Percentiles rank a stretch among this genome's conserved stretches.
phyloP scores from a whole-genome alignment of 1,284 basidiomycete species.

The Tetrapyrgos nigripes region DNA sequence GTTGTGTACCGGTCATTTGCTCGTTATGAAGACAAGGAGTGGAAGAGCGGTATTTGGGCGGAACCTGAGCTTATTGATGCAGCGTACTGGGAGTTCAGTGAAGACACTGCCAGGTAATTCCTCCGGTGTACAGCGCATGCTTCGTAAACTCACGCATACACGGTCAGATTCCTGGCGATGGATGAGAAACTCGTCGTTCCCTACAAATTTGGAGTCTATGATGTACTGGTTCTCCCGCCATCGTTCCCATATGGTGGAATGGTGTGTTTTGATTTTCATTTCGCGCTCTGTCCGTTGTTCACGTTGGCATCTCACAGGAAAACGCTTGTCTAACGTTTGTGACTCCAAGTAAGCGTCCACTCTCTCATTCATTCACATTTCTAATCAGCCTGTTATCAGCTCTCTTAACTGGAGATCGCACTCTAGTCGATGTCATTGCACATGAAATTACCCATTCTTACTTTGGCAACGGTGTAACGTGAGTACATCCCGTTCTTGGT shows the following conservation, averaged over 20 bases:
- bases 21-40: constrained; percentile 64
- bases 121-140: constrained; percentile 1
- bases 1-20: constrained; percentile 78
- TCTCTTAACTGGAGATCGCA: constrained; percentile 83
- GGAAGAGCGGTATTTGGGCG: constrained; percentile 89
- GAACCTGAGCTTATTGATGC: constrained; percentile 85
- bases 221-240: constrained; percentile 91
- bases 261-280: constrained; percentile 48
- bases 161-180: constrained; percentile 72
- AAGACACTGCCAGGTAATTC: constrained; percentile 77
- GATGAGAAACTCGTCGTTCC: constrained; percentile 80
- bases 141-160: background rate
- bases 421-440: constrained; percentile 87
- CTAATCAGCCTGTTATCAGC: constrained; percentile 44
- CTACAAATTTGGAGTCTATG: constrained; percentile 92
- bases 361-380: background rate
- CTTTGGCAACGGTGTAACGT: constrained; percentile 90
- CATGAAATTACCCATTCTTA: constrained; percentile 83
- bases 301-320: constrained; percentile 60
- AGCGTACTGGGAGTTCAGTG: constrained; percentile 88
- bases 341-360: constrained; percentile 71
- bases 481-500: constrained; percentile 29
- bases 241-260: constrained; percentile 94
- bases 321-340: constrained; percentile 88
- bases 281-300: background rate